phyloP scores from a whole-genome alignment of 208 protist species.

The Acanthamoeba sp. region DNA sequence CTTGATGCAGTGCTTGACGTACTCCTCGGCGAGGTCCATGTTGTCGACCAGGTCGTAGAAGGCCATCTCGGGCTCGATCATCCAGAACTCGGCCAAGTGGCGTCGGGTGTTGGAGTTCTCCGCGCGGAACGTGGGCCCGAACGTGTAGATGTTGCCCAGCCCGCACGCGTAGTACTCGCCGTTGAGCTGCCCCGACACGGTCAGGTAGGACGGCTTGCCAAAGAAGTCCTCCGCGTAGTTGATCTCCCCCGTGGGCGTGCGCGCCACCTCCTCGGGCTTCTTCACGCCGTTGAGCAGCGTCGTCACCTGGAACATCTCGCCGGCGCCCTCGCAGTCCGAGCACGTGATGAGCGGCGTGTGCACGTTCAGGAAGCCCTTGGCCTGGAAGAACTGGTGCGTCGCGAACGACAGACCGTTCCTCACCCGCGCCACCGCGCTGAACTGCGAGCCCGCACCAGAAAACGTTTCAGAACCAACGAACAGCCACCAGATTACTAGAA shows the following conservation, averaged over 20 bases:
- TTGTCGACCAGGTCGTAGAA: conserved; percentile 86
- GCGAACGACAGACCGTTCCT: conserved; percentile 85
- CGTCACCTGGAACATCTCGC: conserved; percentile 91
- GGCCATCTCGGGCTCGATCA: conserved; percentile 92
- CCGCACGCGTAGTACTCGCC: conserved; percentile 85
- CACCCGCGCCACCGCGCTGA: conserved; percentile 86
- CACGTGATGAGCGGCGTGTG: conserved; percentile 92
- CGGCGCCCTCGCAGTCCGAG: conserved; percentile 93
- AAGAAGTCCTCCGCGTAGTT: conserved; percentile 87
- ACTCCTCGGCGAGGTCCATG: conserved; percentile 83
- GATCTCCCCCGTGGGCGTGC: conserved; percentile 67
- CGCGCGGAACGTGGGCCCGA: conserved; percentile 91
- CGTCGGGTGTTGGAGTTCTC: conserved; percentile 88
- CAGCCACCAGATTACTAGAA: neutral
- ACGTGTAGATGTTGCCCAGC: conserved; percentile 90
- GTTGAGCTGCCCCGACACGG: conserved; percentile 86
- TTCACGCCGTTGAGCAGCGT: conserved; percentile 26
- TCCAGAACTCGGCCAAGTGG: conserved; percentile 93
- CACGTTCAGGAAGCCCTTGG: conserved; percentile 88
- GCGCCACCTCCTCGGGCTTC: conserved; percentile 44
- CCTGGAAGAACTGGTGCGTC: conserved; percentile 83
- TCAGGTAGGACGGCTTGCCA: conserved; percentile 87
- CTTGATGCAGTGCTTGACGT: conserved; percentile 74
- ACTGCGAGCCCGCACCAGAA: no score
- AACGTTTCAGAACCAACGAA: no score